phyloP scores from a whole-genome alignment of 495 filamentous ascomycete genomes.

The Extremus antarcticus region DNA sequence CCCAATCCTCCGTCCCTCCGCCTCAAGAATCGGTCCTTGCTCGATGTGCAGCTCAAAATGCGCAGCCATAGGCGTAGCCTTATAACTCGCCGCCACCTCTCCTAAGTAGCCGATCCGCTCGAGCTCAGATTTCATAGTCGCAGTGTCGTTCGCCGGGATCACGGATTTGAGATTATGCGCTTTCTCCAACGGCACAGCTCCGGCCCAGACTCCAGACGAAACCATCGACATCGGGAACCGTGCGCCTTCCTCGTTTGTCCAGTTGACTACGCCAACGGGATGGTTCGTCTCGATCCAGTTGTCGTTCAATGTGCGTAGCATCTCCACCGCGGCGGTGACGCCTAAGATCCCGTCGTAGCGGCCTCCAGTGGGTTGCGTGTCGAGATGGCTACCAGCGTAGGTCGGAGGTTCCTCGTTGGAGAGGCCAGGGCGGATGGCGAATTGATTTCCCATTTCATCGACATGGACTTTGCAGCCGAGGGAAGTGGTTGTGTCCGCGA shows the following conservation, averaged over 20 bases:
- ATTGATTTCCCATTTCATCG: slow-evolving; percentile 63
- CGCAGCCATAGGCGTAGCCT: slow-evolving; percentile 58
- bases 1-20: slow-evolving; percentile 50
- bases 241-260: slow-evolving; percentile 80
- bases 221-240: slow-evolving; percentile 71
- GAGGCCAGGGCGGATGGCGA: slow-evolving; percentile 55
- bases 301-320: slow-evolving; percentile 57
- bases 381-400: slow-evolving; percentile 63
- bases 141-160: slow-evolving; percentile 30
- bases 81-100: slow-evolving; percentile 42
- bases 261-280: slow-evolving; percentile 63
- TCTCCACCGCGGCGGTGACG: slow-evolving; percentile 60
- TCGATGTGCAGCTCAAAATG: slow-evolving; percentile 83
- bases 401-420: slow-evolving; percentile 47
- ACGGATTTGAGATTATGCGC: slow-evolving; percentile 53
- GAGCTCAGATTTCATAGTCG: slow-evolving; percentile 58
- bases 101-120: slow-evolving; percentile 64
- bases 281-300: slow-evolving; percentile 58
- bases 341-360: slow-evolving; percentile 71
- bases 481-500: slow-evolving; percentile 50
- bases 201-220: slow-evolving; percentile 68
- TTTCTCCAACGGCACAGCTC: slow-evolving; percentile 47
- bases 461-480: slow-evolving; percentile 53
- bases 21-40: slow-evolving; percentile 62
- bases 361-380: slow-evolving; percentile 68